Conservation (phyloP, 306 rosid species). For the Rubus idaeus region DNA sequence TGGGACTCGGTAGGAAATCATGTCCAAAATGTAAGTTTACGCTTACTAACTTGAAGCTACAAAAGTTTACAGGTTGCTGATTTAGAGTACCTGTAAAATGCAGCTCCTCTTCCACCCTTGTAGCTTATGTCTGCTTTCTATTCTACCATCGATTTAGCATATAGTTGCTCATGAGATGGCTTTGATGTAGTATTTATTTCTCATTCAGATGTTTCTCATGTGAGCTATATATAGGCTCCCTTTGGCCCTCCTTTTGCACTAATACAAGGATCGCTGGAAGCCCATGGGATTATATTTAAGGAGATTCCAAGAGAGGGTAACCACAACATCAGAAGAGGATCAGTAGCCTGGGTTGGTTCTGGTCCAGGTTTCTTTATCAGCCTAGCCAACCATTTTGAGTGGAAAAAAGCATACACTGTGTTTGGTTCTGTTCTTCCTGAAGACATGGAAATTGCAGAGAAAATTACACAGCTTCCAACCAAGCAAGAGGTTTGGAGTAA, state of each 20-base stretch:
- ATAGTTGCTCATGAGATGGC: background rate
- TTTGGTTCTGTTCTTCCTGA: conserved; percentile 65
- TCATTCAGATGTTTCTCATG: conserved; percentile 11
- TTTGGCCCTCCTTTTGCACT: conserved; percentile 85
- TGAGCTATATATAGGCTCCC: conserved; percentile 49
- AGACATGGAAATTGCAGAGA: conserved; percentile 66
- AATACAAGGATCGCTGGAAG: conserved; percentile 79
- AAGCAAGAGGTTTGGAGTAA: conserved; percentile 52
- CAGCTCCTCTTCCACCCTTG: background rate
- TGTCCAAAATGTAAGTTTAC: conserved; percentile 61
- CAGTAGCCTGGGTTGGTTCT: conserved; percentile 81
- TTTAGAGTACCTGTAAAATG: background rate
- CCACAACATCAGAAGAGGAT: conserved; percentile 57
- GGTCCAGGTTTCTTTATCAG: conserved; percentile 85
- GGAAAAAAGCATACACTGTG: conserved; percentile 61
- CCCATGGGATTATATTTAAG: conserved; percentile 53
- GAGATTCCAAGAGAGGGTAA: conserved; percentile 50
- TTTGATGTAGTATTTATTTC: conserved; percentile 13
- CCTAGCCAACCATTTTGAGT: conserved; percentile 68
- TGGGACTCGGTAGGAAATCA: conserved; percentile 94
- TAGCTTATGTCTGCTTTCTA: background rate
- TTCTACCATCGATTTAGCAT: background rate
- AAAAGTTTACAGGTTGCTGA: background rate
- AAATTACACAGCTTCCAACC: conserved; percentile 56
- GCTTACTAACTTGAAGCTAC: background rate